Evolutionary conservation across 768 basidiomycete species (phyloP).

Genomic region (Tulasnella sp.): DNA sequence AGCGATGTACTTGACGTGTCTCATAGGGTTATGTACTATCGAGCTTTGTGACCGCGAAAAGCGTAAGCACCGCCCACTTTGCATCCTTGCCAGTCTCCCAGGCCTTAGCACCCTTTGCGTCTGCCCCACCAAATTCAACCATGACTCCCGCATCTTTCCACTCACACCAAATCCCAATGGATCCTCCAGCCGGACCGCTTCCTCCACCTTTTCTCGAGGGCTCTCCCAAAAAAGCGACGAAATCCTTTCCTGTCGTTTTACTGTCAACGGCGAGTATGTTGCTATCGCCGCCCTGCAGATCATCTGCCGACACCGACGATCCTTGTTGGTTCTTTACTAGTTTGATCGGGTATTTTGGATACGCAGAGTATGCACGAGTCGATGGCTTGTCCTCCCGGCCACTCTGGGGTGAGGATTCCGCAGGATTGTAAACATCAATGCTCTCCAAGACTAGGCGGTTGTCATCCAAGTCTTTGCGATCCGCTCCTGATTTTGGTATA

Average conservation of each 20-base stretch:
- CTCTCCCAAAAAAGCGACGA: slow-evolving; percentile 67
- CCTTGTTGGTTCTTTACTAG: too few relatives aligned
- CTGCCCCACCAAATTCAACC: slow-evolving; percentile 73
- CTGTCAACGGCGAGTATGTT: slow-evolving; percentile 31
- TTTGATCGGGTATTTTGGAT: slow-evolving; percentile 44
- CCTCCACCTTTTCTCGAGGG: slow-evolving; percentile 88
- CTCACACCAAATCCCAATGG: slow-evolving; percentile 88
- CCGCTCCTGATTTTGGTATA: slow-evolving; percentile 36
- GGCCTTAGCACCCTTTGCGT: slow-evolving; percentile 66
- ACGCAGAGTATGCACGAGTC: slow-evolving; percentile 38
- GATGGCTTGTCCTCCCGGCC: slow-evolving; percentile 24
- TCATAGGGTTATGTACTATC: too few relatives aligned
- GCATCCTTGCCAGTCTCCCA: slow-evolving; percentile 83
- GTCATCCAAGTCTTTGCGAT: slow-evolving; percentile 25
- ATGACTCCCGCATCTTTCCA: slow-evolving; percentile 74
- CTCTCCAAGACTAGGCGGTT: slow-evolving; percentile 48
- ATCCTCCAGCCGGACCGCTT: slow-evolving; percentile 66
- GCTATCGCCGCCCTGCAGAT: neutral
- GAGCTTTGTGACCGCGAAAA: slow-evolving; percentile 34
- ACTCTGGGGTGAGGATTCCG: slow-evolving; percentile 24
- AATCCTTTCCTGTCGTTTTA: slow-evolving; percentile 59
- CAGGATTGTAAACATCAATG: slow-evolving; percentile 72
- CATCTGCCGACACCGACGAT: too few relatives aligned
- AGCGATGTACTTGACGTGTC: too few relatives aligned
- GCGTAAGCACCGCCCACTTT: slow-evolving; percentile 58